A percentile compares a stretch with the other conserved stretches of the same genome.
Conservation (phyloP, 202 grass and related monocot genomes). For the Dendrocalamus latiflorus region DNA sequence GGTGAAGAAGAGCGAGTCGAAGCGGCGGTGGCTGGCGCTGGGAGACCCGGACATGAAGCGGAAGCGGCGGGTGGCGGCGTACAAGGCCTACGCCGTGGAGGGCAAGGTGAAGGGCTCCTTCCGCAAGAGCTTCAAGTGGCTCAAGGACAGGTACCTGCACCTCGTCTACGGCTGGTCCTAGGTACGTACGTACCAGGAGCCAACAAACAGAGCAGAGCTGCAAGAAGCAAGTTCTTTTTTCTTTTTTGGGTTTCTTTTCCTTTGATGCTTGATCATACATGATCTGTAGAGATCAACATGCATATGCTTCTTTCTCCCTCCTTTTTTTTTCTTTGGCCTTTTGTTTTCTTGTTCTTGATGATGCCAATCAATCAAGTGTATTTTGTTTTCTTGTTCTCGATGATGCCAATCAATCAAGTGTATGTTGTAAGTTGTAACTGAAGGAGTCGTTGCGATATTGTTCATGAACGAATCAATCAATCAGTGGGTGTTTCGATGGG, state of each 20-base stretch:
- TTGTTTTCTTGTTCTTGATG: not conserved
- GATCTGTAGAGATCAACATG: not conserved
- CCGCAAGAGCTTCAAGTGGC: conserved; percentile 81
- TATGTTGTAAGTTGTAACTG: not conserved
- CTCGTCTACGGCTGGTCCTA: conserved; percentile 64
- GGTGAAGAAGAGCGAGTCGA: conserved; percentile 47
- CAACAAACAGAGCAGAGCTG: not conserved
- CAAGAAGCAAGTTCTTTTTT: not conserved
- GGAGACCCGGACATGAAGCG: conserved; percentile 64
- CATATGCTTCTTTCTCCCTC: not conserved
- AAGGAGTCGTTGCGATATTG: not conserved
- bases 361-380: not conserved
- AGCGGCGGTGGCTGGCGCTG: conserved; percentile 45
- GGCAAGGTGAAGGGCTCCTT: conserved; percentile 81
- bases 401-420: not conserved
- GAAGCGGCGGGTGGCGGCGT: conserved; percentile 69
- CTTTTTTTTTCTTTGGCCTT: not conserved
- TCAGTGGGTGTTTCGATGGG: not conserved
- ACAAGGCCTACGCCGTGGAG: conserved; percentile 73
- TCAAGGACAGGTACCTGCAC: conserved; percentile 68
- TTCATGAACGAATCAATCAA: not conserved
- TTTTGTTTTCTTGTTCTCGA: not conserved
- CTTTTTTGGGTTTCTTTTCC: not conserved
- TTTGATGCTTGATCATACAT: not conserved
- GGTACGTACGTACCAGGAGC: not conserved